Evolutionary conservation across 2,329 filamentous ascomycete species (phyloP), one percentile per base, ranked within the genome.

Genomic region (Penicillium oxalicum): DNA sequence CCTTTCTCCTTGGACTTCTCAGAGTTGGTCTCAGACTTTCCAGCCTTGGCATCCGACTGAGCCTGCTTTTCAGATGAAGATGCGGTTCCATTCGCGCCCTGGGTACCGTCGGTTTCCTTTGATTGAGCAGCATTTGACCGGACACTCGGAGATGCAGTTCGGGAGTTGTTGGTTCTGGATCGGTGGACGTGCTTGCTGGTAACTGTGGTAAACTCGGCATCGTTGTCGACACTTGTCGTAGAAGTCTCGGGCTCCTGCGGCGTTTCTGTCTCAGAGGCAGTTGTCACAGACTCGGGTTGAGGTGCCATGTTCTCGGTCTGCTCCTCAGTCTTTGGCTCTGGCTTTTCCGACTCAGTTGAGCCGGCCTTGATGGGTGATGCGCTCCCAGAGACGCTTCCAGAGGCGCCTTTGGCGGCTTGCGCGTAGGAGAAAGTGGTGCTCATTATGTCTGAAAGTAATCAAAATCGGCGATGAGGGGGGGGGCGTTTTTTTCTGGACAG

Each of bases 341-440:
- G 53, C 43, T 60, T 64, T 45, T 57, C 61, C 39, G 60, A 57
- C 26, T 67, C 64, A 53, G 65, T 58, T 37, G 60, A 53, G 29
- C 53, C 53, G 24, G 61, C 45, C 62, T 78, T 77, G 60, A 69
- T 72, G 27, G 72, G 63, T 40, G 70, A 65, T 48, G 71, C 61
- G 51, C 74, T 70, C 44, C 77, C 65, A 48, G 80, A 74, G 61
- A 86, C 80, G 64, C 91, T 70, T 44, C 77, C 65, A 48, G 80
- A 74, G 61, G 86, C 80, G 64, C 91, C 89, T 71, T 93, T 93
- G 51, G 91, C 91, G 65, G 91, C 91, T 78, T 95, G 90, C 62
- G 91, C 91, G 71, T 97, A 97, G 51, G 91, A 96, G 68, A 96
- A 95, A 32, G 81, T 76, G 53, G 81, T 63, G 47, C 65, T 69